A percentile compares a stretch with the other conserved stretches of the same genome.
phyloP scores from a whole-genome alignment of 2,329 filamentous ascomycete genomes.

The Mycosphaerella sp. region DNA sequence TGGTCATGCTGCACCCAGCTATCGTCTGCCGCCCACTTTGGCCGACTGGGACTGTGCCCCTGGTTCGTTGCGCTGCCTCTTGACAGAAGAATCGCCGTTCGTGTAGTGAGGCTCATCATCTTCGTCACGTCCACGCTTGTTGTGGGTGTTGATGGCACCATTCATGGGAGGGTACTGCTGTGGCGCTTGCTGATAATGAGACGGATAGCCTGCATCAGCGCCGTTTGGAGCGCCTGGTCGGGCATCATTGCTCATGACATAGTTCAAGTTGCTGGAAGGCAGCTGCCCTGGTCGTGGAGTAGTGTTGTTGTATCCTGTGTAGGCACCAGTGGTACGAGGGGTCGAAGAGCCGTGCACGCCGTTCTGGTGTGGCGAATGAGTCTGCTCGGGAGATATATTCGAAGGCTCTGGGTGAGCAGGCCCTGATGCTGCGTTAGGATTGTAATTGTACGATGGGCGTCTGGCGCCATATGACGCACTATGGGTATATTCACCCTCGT shows the following conservation, averaged over 20 bases:
- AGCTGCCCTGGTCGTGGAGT: conserved; percentile 62
- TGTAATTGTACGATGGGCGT: conserved; percentile 72
- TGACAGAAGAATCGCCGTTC: conserved; percentile 58
- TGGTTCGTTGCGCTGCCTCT: conserved; percentile 66
- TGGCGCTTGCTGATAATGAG: conserved; percentile 53
- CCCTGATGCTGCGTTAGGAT: conserved; percentile 54
- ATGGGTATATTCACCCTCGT: conserved; percentile 75
- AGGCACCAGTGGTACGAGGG: conserved; percentile 70
- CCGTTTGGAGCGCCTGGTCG: conserved; percentile 49
- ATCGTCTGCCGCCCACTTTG: conserved; percentile 30
- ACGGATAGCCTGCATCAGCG: conserved; percentile 56
- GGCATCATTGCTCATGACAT: conserved; percentile 69
- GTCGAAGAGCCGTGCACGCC: conserved; percentile 72
- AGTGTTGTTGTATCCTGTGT: conserved; percentile 66
- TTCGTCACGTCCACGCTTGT: conserved; percentile 56
- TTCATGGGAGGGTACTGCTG: conserved; percentile 57
- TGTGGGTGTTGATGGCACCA: conserved; percentile 47
- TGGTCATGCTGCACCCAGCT: conserved; percentile 13
- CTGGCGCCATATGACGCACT: conserved; percentile 63
- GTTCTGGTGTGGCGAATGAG: conserved; percentile 74
- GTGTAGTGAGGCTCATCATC: conserved; percentile 59
- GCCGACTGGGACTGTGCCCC: conserved; percentile 28
- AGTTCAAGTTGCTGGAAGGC: conserved; percentile 77
- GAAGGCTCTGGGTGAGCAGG: conserved; percentile 63
- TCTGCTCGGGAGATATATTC: conserved; percentile 72